These are phyloP conservation scores for Saccharomycopsis oosterbeekiorum DNA, from an alignment of 805 yeast species.

Conservation along the genomic window DNA sequence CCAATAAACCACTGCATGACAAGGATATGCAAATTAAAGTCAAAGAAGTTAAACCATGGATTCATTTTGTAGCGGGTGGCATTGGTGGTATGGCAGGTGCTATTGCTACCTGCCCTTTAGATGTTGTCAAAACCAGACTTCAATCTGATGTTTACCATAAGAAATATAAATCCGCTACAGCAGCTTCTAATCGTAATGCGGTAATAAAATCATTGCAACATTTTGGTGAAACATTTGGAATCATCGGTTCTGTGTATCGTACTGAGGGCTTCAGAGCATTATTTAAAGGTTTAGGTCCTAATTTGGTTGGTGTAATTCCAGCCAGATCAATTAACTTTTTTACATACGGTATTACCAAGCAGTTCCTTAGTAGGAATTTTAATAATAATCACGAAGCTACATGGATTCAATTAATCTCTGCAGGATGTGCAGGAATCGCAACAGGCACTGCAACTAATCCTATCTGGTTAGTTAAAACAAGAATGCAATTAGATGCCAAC, in stretches of 20 bases:
- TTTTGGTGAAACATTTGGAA: conserved; percentile 71
- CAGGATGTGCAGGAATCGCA: conserved; percentile 84
- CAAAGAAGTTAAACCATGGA: conserved; percentile 42
- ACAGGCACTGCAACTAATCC: conserved; percentile 97
- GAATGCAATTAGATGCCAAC: conserved; percentile 77
- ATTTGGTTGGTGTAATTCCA: conserved; percentile 94
- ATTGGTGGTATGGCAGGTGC: conserved; percentile 99
- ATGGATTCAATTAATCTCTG: conserved; percentile 77
- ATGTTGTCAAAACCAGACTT: conserved; percentile 88
- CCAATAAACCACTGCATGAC: background rate
- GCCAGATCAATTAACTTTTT: conserved; percentile 95
- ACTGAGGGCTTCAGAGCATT: conserved; percentile 79
- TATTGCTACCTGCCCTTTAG: conserved; percentile 85
- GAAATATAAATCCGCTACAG: conserved; percentile 32
- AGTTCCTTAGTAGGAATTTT: conserved; percentile 52
- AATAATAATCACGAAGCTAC: conserved; percentile 72
- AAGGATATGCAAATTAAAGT: conserved; percentile 9
- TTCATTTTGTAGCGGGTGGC: conserved; percentile 86
- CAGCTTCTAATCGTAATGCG: conserved; percentile 24
- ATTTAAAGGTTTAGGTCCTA: conserved; percentile 94
- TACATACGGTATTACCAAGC: conserved; percentile 92
- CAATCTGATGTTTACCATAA: conserved; percentile 78
- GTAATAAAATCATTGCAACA: conserved; percentile 50
- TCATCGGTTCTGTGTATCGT: conserved; percentile 55
- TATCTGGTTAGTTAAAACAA: conserved; percentile 91